Percentiles rank a stretch among this genome's conserved stretches.
Conservation (phyloP, 352 stramenopile species). For the Phytophthora boehmeriae region DNA sequence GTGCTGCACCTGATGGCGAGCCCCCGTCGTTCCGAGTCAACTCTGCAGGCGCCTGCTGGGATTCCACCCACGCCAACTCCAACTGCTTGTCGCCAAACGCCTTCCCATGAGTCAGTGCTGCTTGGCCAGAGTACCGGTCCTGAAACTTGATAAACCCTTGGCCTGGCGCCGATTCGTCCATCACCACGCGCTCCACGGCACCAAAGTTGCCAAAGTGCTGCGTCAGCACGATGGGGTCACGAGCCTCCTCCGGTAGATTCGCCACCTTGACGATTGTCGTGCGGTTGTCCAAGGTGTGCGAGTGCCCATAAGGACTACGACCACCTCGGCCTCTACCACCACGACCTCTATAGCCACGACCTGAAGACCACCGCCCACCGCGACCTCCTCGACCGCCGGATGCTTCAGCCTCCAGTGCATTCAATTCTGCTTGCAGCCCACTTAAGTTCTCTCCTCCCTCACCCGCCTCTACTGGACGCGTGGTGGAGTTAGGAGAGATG, state of each 20-base stretch:
- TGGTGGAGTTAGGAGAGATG: conserved; percentile 23
- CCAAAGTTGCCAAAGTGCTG: conserved; percentile 90
- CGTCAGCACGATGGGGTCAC: conserved; percentile 75
- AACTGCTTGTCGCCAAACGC: conserved; percentile 64
- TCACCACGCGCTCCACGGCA: conserved; percentile 74
- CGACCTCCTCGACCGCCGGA: conserved; percentile 42
- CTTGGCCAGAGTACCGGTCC: conserved; percentile 77
- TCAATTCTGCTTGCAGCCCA: conserved; percentile 71
- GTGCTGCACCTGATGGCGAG: conserved; percentile 18
- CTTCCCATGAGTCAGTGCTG: conserved; percentile 63
- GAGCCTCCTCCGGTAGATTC: conserved; percentile 76
- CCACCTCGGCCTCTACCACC: conserved; percentile 55
- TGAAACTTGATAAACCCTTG: conserved; percentile 86
- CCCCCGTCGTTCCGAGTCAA: conserved; percentile 40
- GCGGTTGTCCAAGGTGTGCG: conserved; percentile 83
- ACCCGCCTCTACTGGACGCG: conserved; percentile 9
- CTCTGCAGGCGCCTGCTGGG: conserved; percentile 55
- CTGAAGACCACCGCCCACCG: conserved; percentile 43
- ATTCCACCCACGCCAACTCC: conserved; percentile 69
- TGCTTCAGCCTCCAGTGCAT: conserved; percentile 62
- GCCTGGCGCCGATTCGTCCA: conserved; percentile 48
- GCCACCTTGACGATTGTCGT: conserved; percentile 84
- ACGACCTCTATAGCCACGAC: conserved; percentile 58
- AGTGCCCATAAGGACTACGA: conserved; percentile 38
- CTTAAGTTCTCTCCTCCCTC: conserved; percentile 42